These are phyloP conservation scores for Lepidium campestre DNA, from an alignment of 441 rosid species.

Conservation along the genomic window DNA sequence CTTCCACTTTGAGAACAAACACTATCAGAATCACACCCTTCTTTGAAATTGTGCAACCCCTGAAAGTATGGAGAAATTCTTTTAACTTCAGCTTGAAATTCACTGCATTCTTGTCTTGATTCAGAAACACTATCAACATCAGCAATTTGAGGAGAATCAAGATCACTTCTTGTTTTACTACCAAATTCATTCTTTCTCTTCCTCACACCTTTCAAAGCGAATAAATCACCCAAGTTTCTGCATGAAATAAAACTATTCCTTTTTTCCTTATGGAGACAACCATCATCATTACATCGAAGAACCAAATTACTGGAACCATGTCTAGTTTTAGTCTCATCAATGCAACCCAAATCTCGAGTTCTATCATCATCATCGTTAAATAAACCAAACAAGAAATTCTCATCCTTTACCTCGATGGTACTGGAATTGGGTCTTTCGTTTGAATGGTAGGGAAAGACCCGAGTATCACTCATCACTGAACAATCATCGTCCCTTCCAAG, in stretches of 20 bases:
- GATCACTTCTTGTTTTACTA: not conserved
- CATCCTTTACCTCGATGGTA: not conserved
- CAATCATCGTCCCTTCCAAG: not conserved
- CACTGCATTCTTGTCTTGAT: not conserved
- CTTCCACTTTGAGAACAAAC: not conserved
- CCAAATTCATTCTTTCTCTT: not conserved
- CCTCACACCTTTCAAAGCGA: not conserved
- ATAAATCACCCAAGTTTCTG: slow-evolving; percentile 15
- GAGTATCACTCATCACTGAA: not conserved
- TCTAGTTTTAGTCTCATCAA: not conserved
- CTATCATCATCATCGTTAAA: not conserved
- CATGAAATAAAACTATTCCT: not conserved
- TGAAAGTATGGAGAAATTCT: slow-evolving; percentile 22
- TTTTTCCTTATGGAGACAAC: not conserved
- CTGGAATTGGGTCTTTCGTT: not conserved
- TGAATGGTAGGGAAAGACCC: not conserved
- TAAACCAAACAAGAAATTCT: not conserved
- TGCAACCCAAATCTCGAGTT: not conserved
- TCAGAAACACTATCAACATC: not conserved
- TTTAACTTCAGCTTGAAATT: not conserved
- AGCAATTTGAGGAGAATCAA: not conserved
- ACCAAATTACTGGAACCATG: not conserved
- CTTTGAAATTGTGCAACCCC: not conserved
- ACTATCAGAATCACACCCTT: not conserved
- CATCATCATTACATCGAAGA: not conserved